Conservation (phyloP, 345 rosid genomes). For the Citrus sp. region DNA sequence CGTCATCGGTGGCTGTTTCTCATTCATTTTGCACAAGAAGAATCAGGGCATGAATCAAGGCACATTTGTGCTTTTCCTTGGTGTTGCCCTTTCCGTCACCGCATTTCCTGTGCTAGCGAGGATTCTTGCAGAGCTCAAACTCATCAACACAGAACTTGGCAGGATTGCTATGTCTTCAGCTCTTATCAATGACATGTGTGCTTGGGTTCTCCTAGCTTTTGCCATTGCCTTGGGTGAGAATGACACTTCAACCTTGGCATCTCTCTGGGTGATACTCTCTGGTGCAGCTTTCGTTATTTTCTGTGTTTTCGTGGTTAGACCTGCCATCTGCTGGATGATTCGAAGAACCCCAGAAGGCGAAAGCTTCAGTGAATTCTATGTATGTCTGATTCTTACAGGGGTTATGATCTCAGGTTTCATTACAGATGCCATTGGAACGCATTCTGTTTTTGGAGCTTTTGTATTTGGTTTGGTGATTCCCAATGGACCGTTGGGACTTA, state of each 20-base stretch:
- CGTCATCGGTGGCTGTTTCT: slow-evolving; percentile 46
- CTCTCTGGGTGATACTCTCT: slow-evolving; percentile 71
- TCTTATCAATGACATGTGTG: slow-evolving; percentile 81
- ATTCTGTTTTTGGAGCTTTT: slow-evolving; percentile 91
- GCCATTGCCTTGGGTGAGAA: slow-evolving; percentile 83
- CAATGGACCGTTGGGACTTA: slow-evolving; percentile 83
- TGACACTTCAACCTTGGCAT: slow-evolving; percentile 44
- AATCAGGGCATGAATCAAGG: slow-evolving; percentile 27
- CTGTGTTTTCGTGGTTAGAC: slow-evolving; percentile 62
- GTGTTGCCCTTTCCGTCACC: slow-evolving; percentile 89
- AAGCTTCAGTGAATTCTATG: slow-evolving; percentile 65
- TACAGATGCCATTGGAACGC: slow-evolving; percentile 94
- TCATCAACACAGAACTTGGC: slow-evolving; percentile 85
- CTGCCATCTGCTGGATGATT: slow-evolving; percentile 68
- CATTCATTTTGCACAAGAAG: slow-evolving; percentile 36
- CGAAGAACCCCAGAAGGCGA: slow-evolving; percentile 89
- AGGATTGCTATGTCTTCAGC: slow-evolving; percentile 89
- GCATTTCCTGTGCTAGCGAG: slow-evolving; percentile 94
- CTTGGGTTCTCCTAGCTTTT: slow-evolving; percentile 81
- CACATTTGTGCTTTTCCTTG: slow-evolving; percentile 70
- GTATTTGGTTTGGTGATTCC: slow-evolving; percentile 89
- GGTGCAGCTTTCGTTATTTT: slow-evolving; percentile 44
- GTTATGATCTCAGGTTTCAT: slow-evolving; percentile 91
- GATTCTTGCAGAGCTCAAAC: slow-evolving; percentile 87
- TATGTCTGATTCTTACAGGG: slow-evolving; percentile 86